phyloP scores from a whole-genome alignment of 1,284 basidiomycete species.

The Cutaneotrichosporon cutaneum region DNA sequence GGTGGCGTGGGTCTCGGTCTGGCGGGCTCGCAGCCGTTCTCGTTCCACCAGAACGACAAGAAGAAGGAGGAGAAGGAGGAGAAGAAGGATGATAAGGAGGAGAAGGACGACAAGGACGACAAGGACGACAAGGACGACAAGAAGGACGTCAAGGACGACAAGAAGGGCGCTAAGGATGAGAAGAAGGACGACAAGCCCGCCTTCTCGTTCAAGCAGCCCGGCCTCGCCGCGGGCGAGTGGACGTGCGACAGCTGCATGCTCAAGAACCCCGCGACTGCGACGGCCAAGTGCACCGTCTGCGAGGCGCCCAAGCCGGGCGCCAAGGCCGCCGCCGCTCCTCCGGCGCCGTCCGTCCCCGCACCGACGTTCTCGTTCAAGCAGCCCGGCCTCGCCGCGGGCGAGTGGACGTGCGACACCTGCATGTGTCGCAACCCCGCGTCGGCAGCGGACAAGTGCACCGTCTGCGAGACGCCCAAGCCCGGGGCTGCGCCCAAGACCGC shows the following conservation, averaged over 20 bases:
- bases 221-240: slow-evolving; percentile 48
- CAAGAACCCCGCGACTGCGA: slow-evolving; percentile 55
- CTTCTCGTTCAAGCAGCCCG: slow-evolving; percentile 8
- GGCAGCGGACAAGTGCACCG: slow-evolving; percentile 57
- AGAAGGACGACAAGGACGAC: neutral
- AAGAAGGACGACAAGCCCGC: slow-evolving; percentile 1
- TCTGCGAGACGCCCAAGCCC: slow-evolving; percentile 43
- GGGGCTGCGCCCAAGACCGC: slow-evolving; percentile 15
- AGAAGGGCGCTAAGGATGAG: neutral
- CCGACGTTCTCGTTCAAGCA: neutral
- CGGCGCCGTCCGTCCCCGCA: neutral
- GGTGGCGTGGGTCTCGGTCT: slow-evolving; percentile 18
- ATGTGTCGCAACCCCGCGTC: slow-evolving; percentile 56
- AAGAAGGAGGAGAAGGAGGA: slow-evolving; percentile 4
- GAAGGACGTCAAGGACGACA: neutral
- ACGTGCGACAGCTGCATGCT: slow-evolving; percentile 57
- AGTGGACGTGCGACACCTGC: slow-evolving; percentile 59
- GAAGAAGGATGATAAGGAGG: neutral
- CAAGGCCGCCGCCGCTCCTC: neutral
- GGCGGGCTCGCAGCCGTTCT: slow-evolving; percentile 3
- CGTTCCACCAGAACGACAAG: slow-evolving; percentile 11
- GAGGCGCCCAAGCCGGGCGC: slow-evolving; percentile 40
- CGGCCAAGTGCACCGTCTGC: slow-evolving; percentile 59
- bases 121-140: no score
- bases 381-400: slow-evolving; percentile 17